Evolutionary conservation across 2,329 filamentous ascomycete genomes (phyloP).

Genomic region (Cladosporium velox): DNA sequence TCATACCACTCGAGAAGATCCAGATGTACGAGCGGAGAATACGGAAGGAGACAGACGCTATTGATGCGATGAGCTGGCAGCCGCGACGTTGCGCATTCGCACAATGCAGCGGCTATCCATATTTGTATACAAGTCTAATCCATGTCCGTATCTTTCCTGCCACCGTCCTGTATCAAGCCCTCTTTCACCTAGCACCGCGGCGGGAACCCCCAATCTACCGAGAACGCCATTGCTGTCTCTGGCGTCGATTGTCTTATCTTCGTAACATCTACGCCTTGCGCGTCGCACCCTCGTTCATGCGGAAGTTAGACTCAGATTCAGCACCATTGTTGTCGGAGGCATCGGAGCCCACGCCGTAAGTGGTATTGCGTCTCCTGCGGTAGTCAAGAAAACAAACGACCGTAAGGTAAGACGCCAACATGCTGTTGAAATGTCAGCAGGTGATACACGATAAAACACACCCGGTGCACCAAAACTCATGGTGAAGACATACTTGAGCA

Average conservation of each 20-base stretch:
- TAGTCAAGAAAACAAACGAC: background rate
- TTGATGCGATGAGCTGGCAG: background rate
- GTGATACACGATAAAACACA: background rate
- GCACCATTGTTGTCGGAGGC: background rate
- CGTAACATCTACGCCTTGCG: background rate
- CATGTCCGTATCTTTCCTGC: background rate
- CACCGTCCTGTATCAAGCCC: background rate
- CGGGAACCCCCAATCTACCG: background rate
- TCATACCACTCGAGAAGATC: background rate
- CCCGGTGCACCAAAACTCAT: no score
- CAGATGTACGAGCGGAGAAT: background rate
- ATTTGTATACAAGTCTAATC: background rate
- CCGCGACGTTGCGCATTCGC: background rate
- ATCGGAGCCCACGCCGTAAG: background rate
- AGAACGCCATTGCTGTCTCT: background rate
- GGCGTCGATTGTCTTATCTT: background rate
- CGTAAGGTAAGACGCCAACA: background rate
- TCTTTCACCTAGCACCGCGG: background rate
- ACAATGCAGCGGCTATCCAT: background rate
- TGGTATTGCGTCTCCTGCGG: background rate
- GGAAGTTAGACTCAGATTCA: background rate
- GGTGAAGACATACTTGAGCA: slow-evolving; percentile 21
- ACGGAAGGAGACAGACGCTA: background rate
- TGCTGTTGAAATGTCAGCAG: background rate
- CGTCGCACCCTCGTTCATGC: background rate